Base-by-base conservation (phyloP, 2,329 filamentous ascomycete genomes). In the Dendrostoma leiphaemia region DNA sequence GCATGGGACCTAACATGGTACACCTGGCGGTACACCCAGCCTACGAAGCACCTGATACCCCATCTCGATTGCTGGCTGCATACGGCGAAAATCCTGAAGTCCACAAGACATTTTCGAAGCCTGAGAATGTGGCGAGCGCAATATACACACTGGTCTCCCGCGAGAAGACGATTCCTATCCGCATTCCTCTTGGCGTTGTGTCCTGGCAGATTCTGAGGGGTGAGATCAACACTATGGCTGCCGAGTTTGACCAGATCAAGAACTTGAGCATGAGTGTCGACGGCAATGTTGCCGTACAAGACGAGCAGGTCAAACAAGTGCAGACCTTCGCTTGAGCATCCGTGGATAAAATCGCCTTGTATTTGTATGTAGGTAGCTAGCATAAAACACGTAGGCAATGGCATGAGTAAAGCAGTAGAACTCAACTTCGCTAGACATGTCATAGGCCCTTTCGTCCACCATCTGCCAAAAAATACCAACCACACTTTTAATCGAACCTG, bases 121-220 rank as follows among this genome's bases (percentile, higher is more conserved):
- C 71, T 3, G 63, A 63, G 21, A 61, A 56, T 10, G 60, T 77
- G 1, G 72, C 69, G 0, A 63, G 63, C n/a, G 68, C 68, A 7
- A 66, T 78, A 31, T 71, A 70, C 35, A 28, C 51, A 2, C 35
- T 74, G 23, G 70, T 69, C 0, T 69, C 62, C 35, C 61, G 65
- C 0, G 69, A 69, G 0, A 44, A 66, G 37, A 57, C 62, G 7
- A 67, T 77, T 17, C 74, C 75, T 3, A 60, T 78, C 34, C 66
- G 73, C 4, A 59, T 76, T 28, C 73, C 74, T 2, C 59, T 78
- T 0, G 74, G 74, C 3, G 54, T 64, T 9, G 71, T 73, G 48
- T 62, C 71, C 13, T 75, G 66, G 61, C 60, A 62, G 7, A 62
- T 72, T 50, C 63, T 73, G 47, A 63, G 58, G 45, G 53, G 31